Percentiles rank a stretch among this genome's conserved stretches.
Evolutionary conservation across 2,329 filamentous ascomycete genomes (phyloP).

Genomic region (Cordyceps fumosorosea): DNA sequence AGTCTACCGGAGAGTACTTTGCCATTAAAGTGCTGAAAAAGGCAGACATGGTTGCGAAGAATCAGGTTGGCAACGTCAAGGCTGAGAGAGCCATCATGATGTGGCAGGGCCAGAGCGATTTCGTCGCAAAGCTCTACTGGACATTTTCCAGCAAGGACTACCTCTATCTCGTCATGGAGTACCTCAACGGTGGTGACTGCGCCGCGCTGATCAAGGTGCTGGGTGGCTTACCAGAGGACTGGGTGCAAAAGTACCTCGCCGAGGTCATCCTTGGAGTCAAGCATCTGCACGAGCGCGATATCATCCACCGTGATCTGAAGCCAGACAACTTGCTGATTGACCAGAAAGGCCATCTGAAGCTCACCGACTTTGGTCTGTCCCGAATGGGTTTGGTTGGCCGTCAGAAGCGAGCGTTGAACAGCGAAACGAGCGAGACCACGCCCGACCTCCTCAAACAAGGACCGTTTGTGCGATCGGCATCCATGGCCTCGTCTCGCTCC

Average conservation of each 20-base stretch:
- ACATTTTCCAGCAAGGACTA: slow-evolving; percentile 99
- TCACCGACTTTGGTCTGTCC: slow-evolving; percentile 95
- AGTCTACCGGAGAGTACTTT: slow-evolving; percentile 95
- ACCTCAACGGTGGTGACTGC: slow-evolving; percentile 94
- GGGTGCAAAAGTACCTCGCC: slow-evolving; percentile 95
- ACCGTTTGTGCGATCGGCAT: slow-evolving; percentile 79
- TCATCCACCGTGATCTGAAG: slow-evolving; percentile 94
- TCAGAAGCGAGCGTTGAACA: slow-evolving; percentile 86
- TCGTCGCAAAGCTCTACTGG: slow-evolving; percentile 98
- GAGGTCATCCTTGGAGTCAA: slow-evolving; percentile 97
- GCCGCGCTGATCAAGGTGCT: slow-evolving; percentile 93
- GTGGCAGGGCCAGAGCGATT: slow-evolving; percentile 99
- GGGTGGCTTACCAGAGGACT: slow-evolving; percentile 87
- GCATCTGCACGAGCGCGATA: slow-evolving; percentile 86
- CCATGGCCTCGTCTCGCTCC: slow-evolving; percentile 83
- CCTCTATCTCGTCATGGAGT: slow-evolving; percentile 98
- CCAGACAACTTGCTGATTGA: slow-evolving; percentile 97
- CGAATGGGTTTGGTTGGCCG: slow-evolving; percentile 95
- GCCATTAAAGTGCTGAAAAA: slow-evolving; percentile 98
- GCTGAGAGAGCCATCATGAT: slow-evolving; percentile 99
- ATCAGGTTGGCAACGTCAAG: slow-evolving; percentile 98
- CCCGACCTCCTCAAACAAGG: slow-evolving; percentile 91
- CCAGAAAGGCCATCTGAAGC: slow-evolving; percentile 89
- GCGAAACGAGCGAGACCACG: slow-evolving; percentile 68
- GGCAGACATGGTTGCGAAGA: slow-evolving; percentile 99